These are phyloP conservation scores for Russula abietina DNA, from an alignment of 768 basidiomycete genomes.

Conservation along the genomic window DNA sequence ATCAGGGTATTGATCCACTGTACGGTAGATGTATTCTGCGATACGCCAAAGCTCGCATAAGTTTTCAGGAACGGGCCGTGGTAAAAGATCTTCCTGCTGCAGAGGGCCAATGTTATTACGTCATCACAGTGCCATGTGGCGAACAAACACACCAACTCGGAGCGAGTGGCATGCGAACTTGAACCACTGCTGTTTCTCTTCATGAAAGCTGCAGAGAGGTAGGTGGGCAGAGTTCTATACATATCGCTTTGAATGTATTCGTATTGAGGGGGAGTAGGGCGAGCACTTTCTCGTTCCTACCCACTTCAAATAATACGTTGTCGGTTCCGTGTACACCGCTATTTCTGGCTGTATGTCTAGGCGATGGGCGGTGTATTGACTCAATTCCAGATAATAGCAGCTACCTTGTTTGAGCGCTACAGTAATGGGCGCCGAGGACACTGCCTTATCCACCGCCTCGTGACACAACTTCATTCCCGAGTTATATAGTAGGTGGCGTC, in stretches of 20 bases:
- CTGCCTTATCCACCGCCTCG: not conserved
- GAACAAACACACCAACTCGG: not conserved
- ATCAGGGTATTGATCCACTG: not conserved
- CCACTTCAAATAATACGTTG: not conserved
- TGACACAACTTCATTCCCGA: not conserved
- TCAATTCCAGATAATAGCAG: not conserved
- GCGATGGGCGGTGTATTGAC: constrained; percentile 1
- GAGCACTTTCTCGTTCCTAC: not conserved
- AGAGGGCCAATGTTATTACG: not conserved
- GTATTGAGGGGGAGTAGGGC: not conserved
- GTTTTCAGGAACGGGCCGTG: constrained; percentile 4
- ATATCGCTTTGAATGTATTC: not conserved
- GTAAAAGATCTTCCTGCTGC: not conserved
- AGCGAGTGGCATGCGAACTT: not conserved
- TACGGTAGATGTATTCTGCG: not conserved
- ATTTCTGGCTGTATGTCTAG: not conserved
- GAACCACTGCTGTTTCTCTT: not conserved
- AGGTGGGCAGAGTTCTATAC: not conserved
- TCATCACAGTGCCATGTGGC: not conserved
- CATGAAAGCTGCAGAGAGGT: not conserved
- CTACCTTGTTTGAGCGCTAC: not conserved
- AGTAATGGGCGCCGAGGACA: not conserved
- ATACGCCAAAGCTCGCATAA: constrained; percentile 2
- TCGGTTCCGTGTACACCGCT: not conserved
- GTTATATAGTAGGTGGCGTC: not conserved